Evolutionary conservation across 2,329 filamentous ascomycete species (phyloP).

Genomic region (Neonectria ditissima): DNA sequence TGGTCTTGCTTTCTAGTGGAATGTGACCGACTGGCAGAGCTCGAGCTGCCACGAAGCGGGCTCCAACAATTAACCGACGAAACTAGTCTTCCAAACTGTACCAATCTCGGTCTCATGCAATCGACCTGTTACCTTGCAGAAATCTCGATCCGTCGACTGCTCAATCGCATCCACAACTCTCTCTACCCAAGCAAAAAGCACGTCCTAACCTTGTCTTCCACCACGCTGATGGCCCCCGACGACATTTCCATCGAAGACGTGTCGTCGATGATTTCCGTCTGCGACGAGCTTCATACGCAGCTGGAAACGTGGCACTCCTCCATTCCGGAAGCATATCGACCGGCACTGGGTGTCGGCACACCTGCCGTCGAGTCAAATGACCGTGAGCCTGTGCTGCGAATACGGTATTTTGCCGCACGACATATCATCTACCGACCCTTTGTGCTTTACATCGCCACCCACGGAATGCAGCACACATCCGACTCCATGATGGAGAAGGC

Average conservation of each 20-base stretch:
- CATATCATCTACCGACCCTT: constrained; percentile 51
- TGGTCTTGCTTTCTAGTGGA: constrained; percentile 50
- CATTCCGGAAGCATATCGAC: constrained; percentile 47
- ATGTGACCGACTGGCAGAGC: constrained; percentile 49
- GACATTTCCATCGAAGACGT: constrained; percentile 46
- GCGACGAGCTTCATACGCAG: constrained; percentile 48
- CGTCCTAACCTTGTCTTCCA: constrained; percentile 40
- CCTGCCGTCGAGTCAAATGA: constrained; percentile 37
- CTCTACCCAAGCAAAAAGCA: constrained; percentile 46
- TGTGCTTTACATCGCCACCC: constrained; percentile 45
- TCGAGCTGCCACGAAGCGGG: constrained; percentile 49
- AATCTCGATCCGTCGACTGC: constrained; percentile 47
- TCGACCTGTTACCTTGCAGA: constrained; percentile 49
- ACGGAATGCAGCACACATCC: constrained; percentile 29
- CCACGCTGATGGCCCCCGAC: constrained; percentile 40
- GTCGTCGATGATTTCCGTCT: constrained; percentile 43
- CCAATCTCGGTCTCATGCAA: constrained; percentile 40
- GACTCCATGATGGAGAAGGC: constrained; percentile 45
- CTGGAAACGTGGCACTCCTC: constrained; percentile 48
- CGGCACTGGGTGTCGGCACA: constrained; percentile 34
- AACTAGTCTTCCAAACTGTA: constrained; percentile 45
- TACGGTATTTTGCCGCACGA: constrained; percentile 49
- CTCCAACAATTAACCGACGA: constrained; percentile 48
- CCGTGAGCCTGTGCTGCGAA: constrained; percentile 44
- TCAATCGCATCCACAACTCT: constrained; percentile 51